phyloP scores from a whole-genome alignment of 163 green algal species.

The Coccomyxa subellipsoidea region DNA sequence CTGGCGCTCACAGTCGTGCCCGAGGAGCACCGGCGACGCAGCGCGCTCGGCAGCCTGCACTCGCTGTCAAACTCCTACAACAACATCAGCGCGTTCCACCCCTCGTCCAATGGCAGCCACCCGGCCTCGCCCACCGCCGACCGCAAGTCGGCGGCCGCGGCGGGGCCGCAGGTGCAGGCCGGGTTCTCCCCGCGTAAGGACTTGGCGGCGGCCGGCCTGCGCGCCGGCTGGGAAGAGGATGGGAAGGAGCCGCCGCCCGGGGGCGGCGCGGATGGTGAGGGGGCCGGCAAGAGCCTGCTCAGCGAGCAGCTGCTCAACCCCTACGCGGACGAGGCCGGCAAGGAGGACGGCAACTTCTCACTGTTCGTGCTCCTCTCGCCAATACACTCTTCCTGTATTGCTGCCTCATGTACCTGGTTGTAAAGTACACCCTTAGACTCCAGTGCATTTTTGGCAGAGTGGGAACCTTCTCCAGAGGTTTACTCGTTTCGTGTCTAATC shows the following conservation, averaged over 20 bases:
- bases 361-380: background rate
- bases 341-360: background rate
- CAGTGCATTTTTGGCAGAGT: too few species aligned
- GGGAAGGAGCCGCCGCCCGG: background rate
- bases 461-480: too few species aligned
- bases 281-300: background rate
- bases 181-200: background rate
- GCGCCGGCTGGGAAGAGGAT: background rate
- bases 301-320: conserved; percentile 2
- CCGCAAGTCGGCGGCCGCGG: background rate
- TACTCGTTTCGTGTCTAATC: too few species aligned
- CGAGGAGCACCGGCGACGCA: background rate
- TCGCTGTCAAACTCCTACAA: background rate
- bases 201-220: background rate
- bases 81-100: conserved; percentile 1
- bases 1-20: conserved; percentile 41
- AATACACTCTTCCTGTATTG: too few species aligned
- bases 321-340: background rate
- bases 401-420: too few species aligned
- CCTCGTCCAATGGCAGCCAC: background rate
- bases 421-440: too few species aligned
- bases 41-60: background rate
- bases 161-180: background rate
- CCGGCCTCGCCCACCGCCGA: background rate
- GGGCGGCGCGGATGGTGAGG: background rate